A percentile compares a stretch with the other conserved stretches of the same genome.
Evolutionary conservation across 805 yeast genomes (phyloP).

Genomic region (Schizosaccharomyces octosporus): DNA sequence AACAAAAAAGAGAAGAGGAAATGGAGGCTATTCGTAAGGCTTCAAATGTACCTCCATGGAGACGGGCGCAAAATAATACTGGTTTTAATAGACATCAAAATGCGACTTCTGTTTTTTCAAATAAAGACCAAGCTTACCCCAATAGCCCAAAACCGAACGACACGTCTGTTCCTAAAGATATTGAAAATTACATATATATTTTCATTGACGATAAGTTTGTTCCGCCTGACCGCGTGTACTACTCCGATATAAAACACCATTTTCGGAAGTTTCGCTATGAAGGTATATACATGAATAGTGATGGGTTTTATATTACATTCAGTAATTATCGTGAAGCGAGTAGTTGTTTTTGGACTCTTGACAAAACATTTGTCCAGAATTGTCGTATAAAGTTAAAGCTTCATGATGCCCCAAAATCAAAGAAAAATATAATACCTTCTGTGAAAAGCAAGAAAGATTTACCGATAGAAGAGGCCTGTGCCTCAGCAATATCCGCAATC

Average conservation of each 20-base stretch:
- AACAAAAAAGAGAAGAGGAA: not conserved
- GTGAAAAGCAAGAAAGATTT: not conserved
- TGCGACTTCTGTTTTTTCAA: no score
- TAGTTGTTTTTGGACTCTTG: constrained; percentile 33
- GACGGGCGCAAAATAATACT: no score
- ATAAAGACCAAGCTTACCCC: no score
- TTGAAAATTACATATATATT: constrained; percentile 10
- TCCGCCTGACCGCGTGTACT: constrained; percentile 7
- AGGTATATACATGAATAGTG: constrained; percentile 12
- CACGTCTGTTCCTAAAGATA: constrained; percentile 2
- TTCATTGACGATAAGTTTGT: constrained; percentile 10
- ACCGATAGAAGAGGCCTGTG: constrained; percentile 18
- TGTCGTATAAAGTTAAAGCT: constrained; percentile 34
- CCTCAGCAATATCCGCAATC: constrained; percentile 34
- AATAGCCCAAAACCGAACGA: not conserved
- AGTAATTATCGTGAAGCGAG: constrained; percentile 33
- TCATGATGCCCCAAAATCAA: constrained; percentile 6
- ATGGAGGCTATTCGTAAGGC: no score
- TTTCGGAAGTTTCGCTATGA: constrained; percentile 1
- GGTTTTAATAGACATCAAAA: no score
- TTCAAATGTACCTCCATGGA: no score
- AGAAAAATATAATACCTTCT: not conserved
- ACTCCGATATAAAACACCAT: not conserved
- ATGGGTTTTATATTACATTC: constrained; percentile 54
- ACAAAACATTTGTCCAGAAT: constrained; percentile 21